Percentiles rank a stretch among this genome's conserved stretches.
Evolutionary conservation across 2,329 filamentous ascomycete species (phyloP).

Genomic region (Sporothrix pseudoabietina): DNA sequence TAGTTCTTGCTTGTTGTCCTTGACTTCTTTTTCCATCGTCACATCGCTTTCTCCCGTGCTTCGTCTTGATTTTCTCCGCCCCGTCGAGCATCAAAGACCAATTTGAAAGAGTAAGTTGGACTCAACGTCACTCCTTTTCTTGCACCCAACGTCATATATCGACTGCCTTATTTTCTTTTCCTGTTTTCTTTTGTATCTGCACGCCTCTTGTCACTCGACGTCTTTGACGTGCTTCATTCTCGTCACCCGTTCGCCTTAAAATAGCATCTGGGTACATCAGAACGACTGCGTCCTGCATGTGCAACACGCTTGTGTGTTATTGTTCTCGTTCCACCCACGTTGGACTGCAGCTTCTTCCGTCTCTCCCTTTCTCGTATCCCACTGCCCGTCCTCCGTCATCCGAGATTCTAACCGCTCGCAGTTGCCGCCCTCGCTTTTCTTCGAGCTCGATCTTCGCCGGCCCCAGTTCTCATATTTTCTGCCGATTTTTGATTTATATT

Average conservation of each 20-base stretch:
- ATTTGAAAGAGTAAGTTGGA: slow-evolving; percentile 18
- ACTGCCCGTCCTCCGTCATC: neutral
- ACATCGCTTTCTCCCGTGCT: neutral
- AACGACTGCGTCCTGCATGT: slow-evolving; percentile 17
- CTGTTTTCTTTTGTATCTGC: neutral
- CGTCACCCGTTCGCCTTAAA: slow-evolving; percentile 10
- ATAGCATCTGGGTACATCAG: slow-evolving; percentile 1
- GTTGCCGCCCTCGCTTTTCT: neutral
- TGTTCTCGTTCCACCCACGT: neutral
- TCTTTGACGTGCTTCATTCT: slow-evolving; percentile 5
- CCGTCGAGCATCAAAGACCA: neutral
- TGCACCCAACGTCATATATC: neutral
- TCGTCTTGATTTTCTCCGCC: neutral
- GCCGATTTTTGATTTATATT: neutral
- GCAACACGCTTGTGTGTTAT: slow-evolving; percentile 18
- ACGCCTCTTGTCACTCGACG: neutral
- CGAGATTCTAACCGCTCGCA: slow-evolving; percentile 23
- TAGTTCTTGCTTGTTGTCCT: neutral
- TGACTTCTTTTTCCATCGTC: slow-evolving; percentile 16
- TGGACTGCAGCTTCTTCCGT: slow-evolving; percentile 3
- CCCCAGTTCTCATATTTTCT: neutral
- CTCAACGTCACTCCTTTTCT: neutral
- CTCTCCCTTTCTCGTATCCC: neutral
- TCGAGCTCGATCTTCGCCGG: neutral
- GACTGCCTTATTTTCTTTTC: neutral